A percentile compares a stretch with the other conserved stretches of the same genome.
Evolutionary conservation across 148 eudicot genomes (phyloP).

Genomic region (Nepenthes mirabilis): DNA sequence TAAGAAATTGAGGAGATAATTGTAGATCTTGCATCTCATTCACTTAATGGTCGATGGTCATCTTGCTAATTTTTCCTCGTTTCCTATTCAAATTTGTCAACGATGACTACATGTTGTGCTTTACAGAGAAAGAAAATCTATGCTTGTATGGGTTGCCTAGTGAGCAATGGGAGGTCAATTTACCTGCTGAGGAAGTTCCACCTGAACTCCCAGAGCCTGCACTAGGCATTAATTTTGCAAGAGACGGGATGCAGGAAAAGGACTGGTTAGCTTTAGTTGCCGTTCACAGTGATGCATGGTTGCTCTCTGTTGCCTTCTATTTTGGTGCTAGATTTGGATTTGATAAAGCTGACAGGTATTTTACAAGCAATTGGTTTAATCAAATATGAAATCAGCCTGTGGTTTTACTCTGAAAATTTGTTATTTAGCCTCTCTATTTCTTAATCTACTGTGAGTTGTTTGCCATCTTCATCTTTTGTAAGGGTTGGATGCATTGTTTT

Average conservation of each 20-base stretch:
- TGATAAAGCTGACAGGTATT: constrained; percentile 82
- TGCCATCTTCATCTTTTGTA: neutral
- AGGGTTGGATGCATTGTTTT: neutral
- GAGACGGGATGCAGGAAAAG: constrained; percentile 84
- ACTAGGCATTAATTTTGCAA: constrained; percentile 84
- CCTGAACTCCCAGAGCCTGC: constrained; percentile 96
- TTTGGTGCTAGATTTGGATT: constrained; percentile 90
- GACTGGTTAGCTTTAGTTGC: constrained; percentile 91
- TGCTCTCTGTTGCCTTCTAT: constrained; percentile 82
- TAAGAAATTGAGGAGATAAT: neutral
- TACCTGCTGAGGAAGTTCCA: constrained; percentile 91
- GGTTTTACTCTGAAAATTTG: neutral
- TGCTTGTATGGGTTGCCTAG: constrained; percentile 83
- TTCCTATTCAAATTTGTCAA: neutral
- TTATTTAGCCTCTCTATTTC: neutral
- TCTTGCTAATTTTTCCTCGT: neutral
- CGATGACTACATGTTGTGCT: constrained; percentile 6
- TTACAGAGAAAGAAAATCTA: constrained; percentile 77
- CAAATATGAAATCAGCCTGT: no score
- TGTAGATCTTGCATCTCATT: neutral
- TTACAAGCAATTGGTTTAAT: neutral
- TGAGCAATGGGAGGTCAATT: constrained; percentile 89
- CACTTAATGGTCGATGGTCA: neutral
- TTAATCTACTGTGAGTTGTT: neutral
- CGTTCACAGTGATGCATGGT: constrained; percentile 90